Evolutionary conservation across 176 grass and related monocot species (phyloP), one percentile per base, ranked within the genome.

Genomic region (Phyllostachys edulis): DNA sequence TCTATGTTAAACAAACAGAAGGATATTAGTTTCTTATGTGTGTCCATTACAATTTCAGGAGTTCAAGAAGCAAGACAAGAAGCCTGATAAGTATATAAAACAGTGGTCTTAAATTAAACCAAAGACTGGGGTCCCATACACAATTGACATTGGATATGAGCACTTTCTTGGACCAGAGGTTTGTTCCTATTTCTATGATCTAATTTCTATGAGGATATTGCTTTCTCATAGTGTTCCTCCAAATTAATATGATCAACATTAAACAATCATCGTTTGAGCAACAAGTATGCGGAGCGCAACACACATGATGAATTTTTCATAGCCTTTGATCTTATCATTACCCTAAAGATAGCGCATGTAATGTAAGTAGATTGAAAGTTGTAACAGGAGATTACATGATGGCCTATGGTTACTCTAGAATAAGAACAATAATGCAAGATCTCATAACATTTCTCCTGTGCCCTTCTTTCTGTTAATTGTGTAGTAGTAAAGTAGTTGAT

Each of bases 91-190:
- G 80, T 99, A 94, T 50, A 87, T 99, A 74, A 99, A 94, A 85
- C 83, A 92, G 64, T 99, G 96, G 96, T 79, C 89, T 11, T 87
- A 77, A 77, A 52, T 85, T 74, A 99, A 99, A 92, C 96, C 91
- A 80, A 96, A 86, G 78, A 99, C 93, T 52, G 85, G 96, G 46
- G 86, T 96, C 9, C 93, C 96, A 15, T 99, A 96, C 86, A 94
- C 88, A 68, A 81, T 94, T 89, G 96, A 99, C 86, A 80, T 99
- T 51, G 96, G 96, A 85, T 99, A 99, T 86, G 96, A 99, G 69
- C 89, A 91, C 17, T 99, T 99, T 86, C 96, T 99, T 92, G 96
- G 93, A 21, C 96, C 96, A 83, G 93, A 99, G 96, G 96, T 99
- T 87, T 84, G 39, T 84, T 87, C 62, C 36, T 12, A 84, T 91